Conservation (phyloP, 2,329 filamentous ascomycete genomes). For the Fusarium anthophilum region DNA sequence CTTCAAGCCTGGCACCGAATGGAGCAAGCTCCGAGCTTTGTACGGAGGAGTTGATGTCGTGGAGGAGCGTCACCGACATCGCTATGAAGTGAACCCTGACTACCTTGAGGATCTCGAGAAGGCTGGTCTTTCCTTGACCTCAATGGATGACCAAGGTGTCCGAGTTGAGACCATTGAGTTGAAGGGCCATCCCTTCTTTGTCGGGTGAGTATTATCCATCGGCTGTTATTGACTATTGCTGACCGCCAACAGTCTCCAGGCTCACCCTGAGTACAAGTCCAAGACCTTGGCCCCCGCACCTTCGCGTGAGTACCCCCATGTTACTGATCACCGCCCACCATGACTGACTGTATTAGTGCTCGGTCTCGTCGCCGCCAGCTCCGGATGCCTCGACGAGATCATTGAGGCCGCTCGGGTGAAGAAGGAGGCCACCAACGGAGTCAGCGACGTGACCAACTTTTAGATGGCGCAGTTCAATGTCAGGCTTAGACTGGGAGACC, state of each 20-base stretch:
- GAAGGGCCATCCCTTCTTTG: constrained; percentile 31
- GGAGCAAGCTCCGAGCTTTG: constrained; percentile 79
- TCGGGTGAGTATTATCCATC: constrained; percentile 14
- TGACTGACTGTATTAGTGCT: constrained; percentile 58
- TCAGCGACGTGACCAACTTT: constrained; percentile 18
- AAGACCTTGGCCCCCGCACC: constrained; percentile 78
- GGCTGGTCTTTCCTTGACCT: constrained; percentile 66
- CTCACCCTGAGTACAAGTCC: constrained; percentile 81
- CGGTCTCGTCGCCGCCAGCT: constrained; percentile 60
- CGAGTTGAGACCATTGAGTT: constrained; percentile 38
- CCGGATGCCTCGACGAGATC: constrained; percentile 68
- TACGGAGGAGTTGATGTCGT: constrained; percentile 70
- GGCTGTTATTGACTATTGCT: not conserved
- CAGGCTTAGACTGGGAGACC: constrained; percentile 2
- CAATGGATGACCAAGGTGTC: constrained; percentile 54
- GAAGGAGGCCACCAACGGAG: constrained; percentile 16
- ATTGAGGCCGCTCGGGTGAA: constrained; percentile 29
- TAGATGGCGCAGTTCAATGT: not conserved
- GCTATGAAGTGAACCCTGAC: constrained; percentile 89
- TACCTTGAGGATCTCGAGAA: constrained; percentile 74
- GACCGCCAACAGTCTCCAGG: constrained; percentile 62
- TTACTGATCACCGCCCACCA: not conserved
- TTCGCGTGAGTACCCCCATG: constrained; percentile 48
- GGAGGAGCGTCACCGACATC: constrained; percentile 83
- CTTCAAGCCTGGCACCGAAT: constrained; percentile 80